phyloP scores from a whole-genome alignment of 306 rosid genomes.

The Abrus pulchellus region DNA sequence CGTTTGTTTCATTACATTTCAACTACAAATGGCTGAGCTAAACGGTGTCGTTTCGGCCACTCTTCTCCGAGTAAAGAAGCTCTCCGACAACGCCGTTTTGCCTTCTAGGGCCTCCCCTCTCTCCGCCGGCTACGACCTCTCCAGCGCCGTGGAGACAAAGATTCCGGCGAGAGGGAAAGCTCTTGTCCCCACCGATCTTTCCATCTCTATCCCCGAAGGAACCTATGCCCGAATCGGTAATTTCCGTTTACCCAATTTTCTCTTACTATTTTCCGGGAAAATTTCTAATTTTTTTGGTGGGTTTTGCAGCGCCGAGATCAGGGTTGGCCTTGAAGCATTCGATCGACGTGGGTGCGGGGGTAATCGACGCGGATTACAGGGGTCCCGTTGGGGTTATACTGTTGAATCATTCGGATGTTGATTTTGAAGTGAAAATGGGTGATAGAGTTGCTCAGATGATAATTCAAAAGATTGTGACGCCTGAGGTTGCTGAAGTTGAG shows the following conservation, averaged over 20 bases:
- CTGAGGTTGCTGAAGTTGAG: conserved; percentile 66
- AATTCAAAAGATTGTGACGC: conserved; percentile 67
- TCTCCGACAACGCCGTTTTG: conserved; percentile 66
- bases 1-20: not conserved
- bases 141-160: conserved; percentile 65
- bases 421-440: conserved; percentile 69
- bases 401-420: conserved; percentile 69
- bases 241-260: not conserved
- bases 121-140: conserved; percentile 84
- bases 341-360: conserved; percentile 79
- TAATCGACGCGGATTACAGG: conserved; percentile 78
- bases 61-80: conserved; percentile 67
- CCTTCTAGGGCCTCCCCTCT: conserved; percentile 74
- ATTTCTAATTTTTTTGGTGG: not conserved
- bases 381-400: conserved; percentile 72
- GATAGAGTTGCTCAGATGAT: conserved; percentile 81
- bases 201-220: conserved; percentile 69
- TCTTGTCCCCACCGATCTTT: conserved; percentile 71
- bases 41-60: conserved; percentile 42
- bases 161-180: conserved; percentile 74
- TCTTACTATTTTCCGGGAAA: not conserved
- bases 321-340: conserved; percentile 77
- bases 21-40: not conserved
- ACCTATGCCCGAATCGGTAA: conserved; percentile 77
- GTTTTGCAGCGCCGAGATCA: conserved; percentile 64